Conservation (phyloP, 768 basidiomycete genomes). For the Boletus huronensis region DNA sequence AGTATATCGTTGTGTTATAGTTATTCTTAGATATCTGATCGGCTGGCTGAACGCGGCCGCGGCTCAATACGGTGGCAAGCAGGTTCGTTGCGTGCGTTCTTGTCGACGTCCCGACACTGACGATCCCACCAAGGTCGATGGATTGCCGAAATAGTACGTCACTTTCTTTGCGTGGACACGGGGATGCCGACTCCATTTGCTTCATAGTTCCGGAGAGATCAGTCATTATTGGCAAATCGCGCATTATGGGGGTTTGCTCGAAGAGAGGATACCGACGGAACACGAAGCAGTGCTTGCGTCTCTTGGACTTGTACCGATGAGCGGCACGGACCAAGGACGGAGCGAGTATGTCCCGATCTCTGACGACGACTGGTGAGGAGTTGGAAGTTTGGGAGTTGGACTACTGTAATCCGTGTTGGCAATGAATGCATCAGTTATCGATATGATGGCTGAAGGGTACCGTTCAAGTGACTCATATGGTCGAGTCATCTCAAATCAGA, state of each 20-base stretch:
- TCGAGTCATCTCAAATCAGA: neutral
- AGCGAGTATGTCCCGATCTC: neutral
- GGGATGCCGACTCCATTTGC: neutral
- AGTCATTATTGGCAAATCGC: neutral
- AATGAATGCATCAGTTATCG: too few relatives aligned
- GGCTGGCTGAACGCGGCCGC: neutral
- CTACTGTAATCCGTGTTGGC: too few relatives aligned
- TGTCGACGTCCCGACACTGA: neutral
- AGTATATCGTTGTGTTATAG: neutral
- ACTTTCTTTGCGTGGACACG: neutral
- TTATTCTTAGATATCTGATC: neutral
- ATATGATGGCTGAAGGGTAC: too few relatives aligned
- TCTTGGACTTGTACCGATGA: neutral
- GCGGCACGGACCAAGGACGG: neutral
- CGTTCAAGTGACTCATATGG: too few relatives aligned
- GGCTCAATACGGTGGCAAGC: neutral
- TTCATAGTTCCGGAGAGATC: neutral
- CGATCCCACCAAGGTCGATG: neutral
- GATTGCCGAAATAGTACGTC: neutral
- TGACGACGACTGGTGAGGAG: neutral
- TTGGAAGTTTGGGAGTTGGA: neutral
- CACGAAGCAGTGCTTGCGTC: neutral
- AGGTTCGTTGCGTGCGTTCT: neutral
- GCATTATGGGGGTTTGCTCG: neutral
- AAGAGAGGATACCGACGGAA: neutral